Evolutionary conservation across 1,139 yeast species (phyloP), one percentile per base, ranked within the genome.

Genomic region (Kodamaea anthophila): DNA sequence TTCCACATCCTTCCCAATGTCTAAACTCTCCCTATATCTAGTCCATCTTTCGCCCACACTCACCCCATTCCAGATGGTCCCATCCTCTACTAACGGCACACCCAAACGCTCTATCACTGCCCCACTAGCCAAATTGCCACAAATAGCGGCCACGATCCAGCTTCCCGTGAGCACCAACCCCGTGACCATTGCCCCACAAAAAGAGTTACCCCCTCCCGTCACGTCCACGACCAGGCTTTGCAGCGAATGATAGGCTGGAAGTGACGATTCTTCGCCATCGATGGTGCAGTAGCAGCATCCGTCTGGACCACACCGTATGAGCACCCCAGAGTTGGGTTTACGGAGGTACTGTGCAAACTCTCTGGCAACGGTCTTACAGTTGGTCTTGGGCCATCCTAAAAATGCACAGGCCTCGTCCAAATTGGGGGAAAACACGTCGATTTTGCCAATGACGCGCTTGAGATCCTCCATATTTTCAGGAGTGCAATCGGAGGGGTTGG

Each of bases 151-250:
- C 2, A 60, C 47, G 0, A 54, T 46, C 60, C 82, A 60, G 47
- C 81, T 72, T 1, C 45, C 37, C 18, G 71, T 59, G 24, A 77
- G 47, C 2, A 60, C 55, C 38, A 69, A 73, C 0, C 79, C 93
- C 5, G 79, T 62, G 9, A 80, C 69, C 44, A 84, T 75, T 0
- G 81, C 94, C 1, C 96, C 96, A 35, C 91, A 74, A 51, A 81
- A 87, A 0, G 93, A 67, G 49, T 88, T 88, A 0, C 97, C 97
- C 3, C 94, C 96, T 0, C 97, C 97, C 0, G 96, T 88, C 0
- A 94, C 95, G 51, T 88, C 97, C 3, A 76, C 58, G 1, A 87
- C 91, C 20, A 56, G 53, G 3, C 44, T 40, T 36, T 62, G 70
- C 35, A 53, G 60, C 26, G 53, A 55, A 47, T 85, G 94, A 49